A percentile compares a stretch with the other conserved stretches of the same genome.
Conservation (phyloP, 164 flowering plant genomes). For the Kalanchoe fedtschenkoi region DNA sequence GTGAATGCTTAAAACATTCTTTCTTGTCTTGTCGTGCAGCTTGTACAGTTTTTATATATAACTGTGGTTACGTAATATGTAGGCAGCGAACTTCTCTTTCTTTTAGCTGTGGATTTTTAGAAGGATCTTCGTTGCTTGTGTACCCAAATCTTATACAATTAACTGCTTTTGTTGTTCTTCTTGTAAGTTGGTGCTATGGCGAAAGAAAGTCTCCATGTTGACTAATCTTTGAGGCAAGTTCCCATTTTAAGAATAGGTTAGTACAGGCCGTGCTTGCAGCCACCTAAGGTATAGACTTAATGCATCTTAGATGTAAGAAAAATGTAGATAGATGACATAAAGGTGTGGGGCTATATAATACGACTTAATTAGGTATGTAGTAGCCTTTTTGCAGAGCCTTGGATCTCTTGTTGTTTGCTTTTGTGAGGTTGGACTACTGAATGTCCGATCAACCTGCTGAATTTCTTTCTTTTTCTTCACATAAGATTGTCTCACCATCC, state of each 20-base stretch:
- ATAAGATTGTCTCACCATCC: neutral
- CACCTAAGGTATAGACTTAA: neutral
- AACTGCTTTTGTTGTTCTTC: too few relatives aligned
- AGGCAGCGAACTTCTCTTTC: too few relatives aligned
- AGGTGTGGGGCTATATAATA: neutral
- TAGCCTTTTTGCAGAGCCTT: neutral
- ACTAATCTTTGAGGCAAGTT: neutral
- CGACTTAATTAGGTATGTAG: neutral
- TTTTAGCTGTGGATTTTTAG: neutral
- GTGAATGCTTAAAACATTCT: neutral
- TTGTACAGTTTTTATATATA: neutral
- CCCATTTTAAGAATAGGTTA: neutral
- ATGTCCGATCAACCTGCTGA: neutral
- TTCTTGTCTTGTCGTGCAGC: neutral
- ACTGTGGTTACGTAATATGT: too few relatives aligned
- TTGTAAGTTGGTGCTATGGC: neutral
- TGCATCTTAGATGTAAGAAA: neutral
- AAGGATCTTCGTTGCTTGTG: too few relatives aligned
- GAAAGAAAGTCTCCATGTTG: neutral
- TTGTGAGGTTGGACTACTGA: neutral
- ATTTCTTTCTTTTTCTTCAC: neutral
- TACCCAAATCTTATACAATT: too few relatives aligned
- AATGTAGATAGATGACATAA: too few relatives aligned
- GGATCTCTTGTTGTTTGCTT: neutral
- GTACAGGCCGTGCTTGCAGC: neutral